A percentile compares a stretch with the other conserved stretches of the same genome.
Conservation (phyloP, 176 grass and related monocot genomes). For the Rhipidocladum racemiflorum region DNA sequence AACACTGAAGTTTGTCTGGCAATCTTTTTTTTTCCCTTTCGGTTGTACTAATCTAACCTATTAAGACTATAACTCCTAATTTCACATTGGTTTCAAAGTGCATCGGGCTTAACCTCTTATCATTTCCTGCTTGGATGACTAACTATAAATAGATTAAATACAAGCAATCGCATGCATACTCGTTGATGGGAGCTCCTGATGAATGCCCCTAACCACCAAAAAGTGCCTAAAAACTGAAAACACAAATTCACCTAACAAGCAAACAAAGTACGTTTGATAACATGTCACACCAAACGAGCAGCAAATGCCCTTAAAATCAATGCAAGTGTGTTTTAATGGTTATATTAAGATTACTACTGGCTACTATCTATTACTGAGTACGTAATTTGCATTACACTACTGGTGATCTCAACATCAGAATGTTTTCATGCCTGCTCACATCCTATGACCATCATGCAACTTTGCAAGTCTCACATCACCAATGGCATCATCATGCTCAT, state of each 20-base stretch:
- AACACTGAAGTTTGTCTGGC: not conserved
- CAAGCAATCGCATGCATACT: constrained; percentile 4
- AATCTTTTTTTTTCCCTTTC: not conserved
- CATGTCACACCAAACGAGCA: constrained; percentile 8
- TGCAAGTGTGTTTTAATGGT: not conserved
- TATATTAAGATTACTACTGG: not conserved
- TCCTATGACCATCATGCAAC: not conserved
- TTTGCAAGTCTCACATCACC: not conserved
- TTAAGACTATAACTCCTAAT: not conserved
- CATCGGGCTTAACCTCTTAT: not conserved
- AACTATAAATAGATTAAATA: not conserved
- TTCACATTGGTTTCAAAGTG: not conserved
- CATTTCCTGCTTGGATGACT: not conserved
- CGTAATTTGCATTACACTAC: not conserved
- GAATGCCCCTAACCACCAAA: constrained; percentile 1
- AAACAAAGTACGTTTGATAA: constrained; percentile 8
- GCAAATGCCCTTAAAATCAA: constrained; percentile 1
- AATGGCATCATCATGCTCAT: not conserved
- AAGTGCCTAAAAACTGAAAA: not conserved
- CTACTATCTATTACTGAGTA: not conserved
- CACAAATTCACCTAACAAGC: constrained; percentile 1
- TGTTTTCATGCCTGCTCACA: not conserved
- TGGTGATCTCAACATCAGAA: not conserved
- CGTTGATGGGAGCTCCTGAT: too few relatives aligned
- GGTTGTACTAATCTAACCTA: not conserved